Percentiles rank a stretch among this genome's conserved stretches.
These are phyloP conservation scores for Globisporangium megalacanthum DNA, from an alignment of 352 stramenopile species.

Conservation along the genomic window DNA sequence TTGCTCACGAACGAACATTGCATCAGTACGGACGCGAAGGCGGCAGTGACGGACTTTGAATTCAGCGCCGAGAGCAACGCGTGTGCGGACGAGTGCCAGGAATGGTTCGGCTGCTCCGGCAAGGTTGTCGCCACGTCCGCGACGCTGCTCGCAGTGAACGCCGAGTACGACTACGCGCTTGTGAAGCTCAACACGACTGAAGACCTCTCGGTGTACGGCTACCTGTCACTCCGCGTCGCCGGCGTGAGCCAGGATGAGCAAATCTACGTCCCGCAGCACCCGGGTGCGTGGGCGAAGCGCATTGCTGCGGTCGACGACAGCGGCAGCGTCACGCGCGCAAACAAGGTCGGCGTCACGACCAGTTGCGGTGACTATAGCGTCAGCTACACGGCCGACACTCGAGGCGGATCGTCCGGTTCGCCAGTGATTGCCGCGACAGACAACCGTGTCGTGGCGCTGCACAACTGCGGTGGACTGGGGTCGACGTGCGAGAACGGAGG, in stretches of 20 bases:
- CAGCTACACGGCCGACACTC: conserved; percentile 38
- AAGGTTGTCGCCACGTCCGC: conserved; percentile 19
- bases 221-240: conserved; percentile 24
- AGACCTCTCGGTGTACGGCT: conserved; percentile 25
- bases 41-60: conserved; percentile 22
- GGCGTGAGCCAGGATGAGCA: conserved; percentile 24
- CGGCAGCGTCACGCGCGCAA: conserved; percentile 16
- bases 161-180: conserved; percentile 33
- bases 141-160: conserved; percentile 18
- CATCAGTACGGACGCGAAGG: conserved; percentile 19
- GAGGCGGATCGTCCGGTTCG: conserved; percentile 34
- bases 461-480: conserved; percentile 34
- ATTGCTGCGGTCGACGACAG: conserved; percentile 24
- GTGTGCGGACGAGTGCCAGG: conserved; percentile 25
- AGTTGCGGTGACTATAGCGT: conserved; percentile 27
- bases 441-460: conserved; percentile 40
- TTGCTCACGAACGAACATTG: conserved; percentile 47
- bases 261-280: conserved; percentile 50
- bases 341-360: conserved; percentile 16
- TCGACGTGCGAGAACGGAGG: conserved; percentile 24
- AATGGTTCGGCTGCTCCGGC: conserved; percentile 16
- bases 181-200: conserved; percentile 25
- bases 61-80: conserved; percentile 29
- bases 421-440: conserved; percentile 32
- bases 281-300: conserved; percentile 26